Evolutionary conservation across 257 asterid genomes (phyloP), one percentile per base, ranked within the genome.

Genomic region (Salvia hispanica): DNA sequence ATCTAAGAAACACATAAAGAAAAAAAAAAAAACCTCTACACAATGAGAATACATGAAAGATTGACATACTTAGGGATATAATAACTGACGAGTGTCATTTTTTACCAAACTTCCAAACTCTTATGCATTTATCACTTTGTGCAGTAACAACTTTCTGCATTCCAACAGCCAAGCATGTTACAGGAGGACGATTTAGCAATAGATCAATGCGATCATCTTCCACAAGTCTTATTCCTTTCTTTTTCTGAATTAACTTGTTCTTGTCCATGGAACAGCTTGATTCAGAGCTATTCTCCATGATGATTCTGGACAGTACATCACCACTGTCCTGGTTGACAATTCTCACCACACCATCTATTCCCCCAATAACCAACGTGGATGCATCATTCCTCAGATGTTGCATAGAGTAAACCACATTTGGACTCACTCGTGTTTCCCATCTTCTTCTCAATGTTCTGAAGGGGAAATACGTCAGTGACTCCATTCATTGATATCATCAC

Each of bases 81-180:
- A 48, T 59, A 7, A 42, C 40, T 51, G 57, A 14, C 10, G 44
- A 62, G 53, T n/a, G 65, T 83, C 77, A 80, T 42, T 66, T 66
- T 50, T 47, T 15, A 15, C 58, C 37, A 44, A 85, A 85, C 71
- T 75, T 90, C 99, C 99, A 93, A 13, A 90, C 88, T 66, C 88
- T 80, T 58, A 93, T 55, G 75, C 57, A 69, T 4, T 44, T 80
- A 42, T 84, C 91, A 69, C 80, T 62, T 58, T 93, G 96, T 25
- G 86, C 65, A 9, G 96, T 88, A 12, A 91, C 95, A 47, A 93
- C 83, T 77, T 93, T 93, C 85, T 88, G 87, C 97, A 93, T 88
- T 65, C 99, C 97, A 9, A 87, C 97, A 44, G 92, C 95, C 83
- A 90, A 81, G 75, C 93, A 81, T 7, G 85, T 77, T 60, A 93